phyloP scores from a whole-genome alignment of 257 asterid genomes.

The Plantago major region DNA sequence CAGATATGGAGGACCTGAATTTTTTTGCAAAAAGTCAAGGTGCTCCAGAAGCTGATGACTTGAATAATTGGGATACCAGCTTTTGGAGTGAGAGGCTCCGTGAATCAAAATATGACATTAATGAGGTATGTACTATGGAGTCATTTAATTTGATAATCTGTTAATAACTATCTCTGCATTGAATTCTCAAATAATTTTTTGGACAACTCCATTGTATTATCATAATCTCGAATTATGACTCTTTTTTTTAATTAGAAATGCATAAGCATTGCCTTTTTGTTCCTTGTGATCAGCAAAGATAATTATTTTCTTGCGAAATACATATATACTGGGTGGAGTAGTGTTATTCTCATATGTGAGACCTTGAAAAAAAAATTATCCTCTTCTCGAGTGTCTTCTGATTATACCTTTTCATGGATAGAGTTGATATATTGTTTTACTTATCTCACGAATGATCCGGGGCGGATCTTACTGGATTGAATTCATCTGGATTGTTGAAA shows the following conservation, averaged over 20 bases:
- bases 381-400: not conserved
- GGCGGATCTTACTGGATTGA: conserved; percentile 13
- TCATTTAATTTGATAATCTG: conserved; percentile 2
- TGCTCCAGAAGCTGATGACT: conserved; percentile 76
- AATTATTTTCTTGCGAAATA: too few species aligned
- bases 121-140: conserved; percentile 48
- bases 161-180: not conserved
- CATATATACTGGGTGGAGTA: too few species aligned
- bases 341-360: conserved; percentile 3
- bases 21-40: conserved; percentile 69
- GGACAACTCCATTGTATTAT: not conserved
- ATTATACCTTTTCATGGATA: not conserved
- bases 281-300: not conserved
- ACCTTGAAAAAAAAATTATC: conserved; percentile 8
- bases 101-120: conserved; percentile 84
- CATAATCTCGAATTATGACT: too few species aligned
- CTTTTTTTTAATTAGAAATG: too few species aligned
- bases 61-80: conserved; percentile 76
- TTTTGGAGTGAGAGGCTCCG: conserved; percentile 99
- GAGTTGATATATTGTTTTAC: conserved; percentile 6
- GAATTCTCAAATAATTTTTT: too few species aligned
- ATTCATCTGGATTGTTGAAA: conserved; percentile 9
- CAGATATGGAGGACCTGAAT: conserved; percentile 88
- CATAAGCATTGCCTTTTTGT: not conserved
- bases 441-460: not conserved